A percentile compares a stretch with the other conserved stretches of the same genome.
phyloP scores from a whole-genome alignment of 2,329 filamentous ascomycete species.

The Gnomoniopsis sp. region DNA sequence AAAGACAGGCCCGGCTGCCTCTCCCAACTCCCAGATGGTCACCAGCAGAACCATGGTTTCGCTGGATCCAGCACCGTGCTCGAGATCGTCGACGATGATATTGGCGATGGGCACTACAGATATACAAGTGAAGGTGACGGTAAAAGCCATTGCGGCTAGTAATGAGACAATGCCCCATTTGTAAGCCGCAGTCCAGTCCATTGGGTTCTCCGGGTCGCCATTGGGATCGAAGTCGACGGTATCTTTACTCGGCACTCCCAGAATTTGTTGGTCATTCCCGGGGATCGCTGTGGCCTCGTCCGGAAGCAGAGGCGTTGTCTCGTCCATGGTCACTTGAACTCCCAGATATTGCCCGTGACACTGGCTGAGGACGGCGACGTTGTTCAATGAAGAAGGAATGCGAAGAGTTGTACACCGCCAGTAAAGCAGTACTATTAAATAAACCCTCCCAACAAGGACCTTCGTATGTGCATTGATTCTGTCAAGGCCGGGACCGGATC shows the following conservation, averaged over 20 bases:
- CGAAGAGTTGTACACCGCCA: not conserved
- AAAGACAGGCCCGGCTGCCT: constrained; percentile 56
- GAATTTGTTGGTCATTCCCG: constrained; percentile 21
- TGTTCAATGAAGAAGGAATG: not conserved
- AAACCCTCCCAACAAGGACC: not conserved
- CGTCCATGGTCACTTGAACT: constrained; percentile 27
- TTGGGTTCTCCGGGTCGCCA: constrained; percentile 48
- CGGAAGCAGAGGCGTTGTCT: constrained; percentile 31
- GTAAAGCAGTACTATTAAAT: not conserved
- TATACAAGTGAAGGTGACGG: constrained; percentile 57
- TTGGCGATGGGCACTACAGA: constrained; percentile 51
- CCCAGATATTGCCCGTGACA: not conserved
- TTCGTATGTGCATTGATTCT: too few relatives aligned
- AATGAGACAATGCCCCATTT: constrained; percentile 53
- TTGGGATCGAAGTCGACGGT: constrained; percentile 42
- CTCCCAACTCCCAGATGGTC: constrained; percentile 68
- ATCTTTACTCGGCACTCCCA: constrained; percentile 18
- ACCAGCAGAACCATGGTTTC: constrained; percentile 59
- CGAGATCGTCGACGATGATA: constrained; percentile 46
- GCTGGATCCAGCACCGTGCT: constrained; percentile 35
- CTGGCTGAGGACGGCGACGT: not conserved
- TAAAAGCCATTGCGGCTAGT: constrained; percentile 53
- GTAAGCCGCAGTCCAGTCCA: constrained; percentile 49
- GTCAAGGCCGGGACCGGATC: not conserved
- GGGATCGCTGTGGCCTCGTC: constrained; percentile 22